A percentile compares a stretch with the other conserved stretches of the same genome.
Conservation (phyloP, 208 protist species). For the Trichomonas tenax region DNA sequence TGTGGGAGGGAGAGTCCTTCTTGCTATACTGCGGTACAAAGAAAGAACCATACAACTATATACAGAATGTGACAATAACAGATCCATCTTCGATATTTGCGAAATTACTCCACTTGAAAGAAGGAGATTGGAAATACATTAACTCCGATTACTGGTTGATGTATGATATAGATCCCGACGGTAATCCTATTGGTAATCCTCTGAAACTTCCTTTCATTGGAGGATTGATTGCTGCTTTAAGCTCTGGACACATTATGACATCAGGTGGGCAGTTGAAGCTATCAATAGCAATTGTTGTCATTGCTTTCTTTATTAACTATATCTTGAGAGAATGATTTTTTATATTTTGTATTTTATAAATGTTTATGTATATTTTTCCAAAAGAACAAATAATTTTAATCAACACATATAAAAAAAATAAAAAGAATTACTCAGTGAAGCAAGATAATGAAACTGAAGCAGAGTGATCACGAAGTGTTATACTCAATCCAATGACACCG, state of each 20-base stretch:
- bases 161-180: neutral
- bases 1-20: neutral
- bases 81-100: neutral
- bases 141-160: neutral
- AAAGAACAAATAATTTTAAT: neutral
- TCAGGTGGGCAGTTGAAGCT: neutral
- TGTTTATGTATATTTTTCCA: neutral
- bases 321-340: neutral
- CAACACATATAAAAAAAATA: neutral
- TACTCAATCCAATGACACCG: neutral
- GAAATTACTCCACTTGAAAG: neutral
- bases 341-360: too few relatives aligned
- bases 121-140: neutral
- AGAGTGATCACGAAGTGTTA: neutral
- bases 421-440: neutral
- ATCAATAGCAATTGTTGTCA: neutral
- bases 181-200: neutral
- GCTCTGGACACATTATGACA: neutral
- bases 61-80: neutral
- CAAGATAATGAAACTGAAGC: neutral
- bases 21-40: neutral
- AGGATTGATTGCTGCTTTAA: neutral
- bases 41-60: neutral
- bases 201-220: neutral
- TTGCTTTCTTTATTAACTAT: neutral